Base-by-base conservation (phyloP, 768 basidiomycete species). In the Leucosporidium creatinivorum region DNA sequence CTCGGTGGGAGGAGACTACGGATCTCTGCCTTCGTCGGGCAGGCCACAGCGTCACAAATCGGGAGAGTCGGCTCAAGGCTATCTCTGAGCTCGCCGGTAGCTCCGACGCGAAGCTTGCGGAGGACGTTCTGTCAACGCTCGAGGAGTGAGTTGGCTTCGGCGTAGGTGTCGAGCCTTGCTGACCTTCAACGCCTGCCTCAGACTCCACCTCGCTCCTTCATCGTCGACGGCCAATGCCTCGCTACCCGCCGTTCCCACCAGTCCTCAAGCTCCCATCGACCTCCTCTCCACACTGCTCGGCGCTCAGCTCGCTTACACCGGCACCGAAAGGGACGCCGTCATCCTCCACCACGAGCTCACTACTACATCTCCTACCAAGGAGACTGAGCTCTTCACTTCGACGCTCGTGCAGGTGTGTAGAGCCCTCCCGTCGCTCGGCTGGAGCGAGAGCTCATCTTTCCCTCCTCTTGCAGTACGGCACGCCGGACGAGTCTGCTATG, bases 281-380 rank as follows among this genome's bases (percentile, higher is more conserved):
- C 79, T 89, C 23, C 85, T 96, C 73, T 85, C 91, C 1, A 77
- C 80, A 48, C 80, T 92, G 10, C 83, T 96, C 21, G 82, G 87
- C 0, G 82, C 86, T 73, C 86, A 85, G 68, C 83, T 93, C 44
- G 81, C 81, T 17, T 96, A 94, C 76, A 76, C 68, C 0, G 83
- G 84, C 0, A 79, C 81, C 49, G 93, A 97, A 77, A 84, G 86
- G 23, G 93, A 97, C 76, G 85, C 91, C 79, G 91, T 93, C 68
- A 83, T 94, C 33, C 84, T 96, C 21, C 81, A 86, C 61, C 93
- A 97, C 78, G 87, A 93, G 77, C 82, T 96, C 72, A 82, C 86
- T 0, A 73, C 54, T 33, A 55, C 68, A 13, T 13, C 31, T 19
- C 25, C 47, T 18, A 51, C 64, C 19, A 58, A 62, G 1, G 36